Evolutionary conservation across 2,329 filamentous ascomycete genomes (phyloP), one percentile per base, ranked within the genome.

Genomic region (Fusarium beomiforme): DNA sequence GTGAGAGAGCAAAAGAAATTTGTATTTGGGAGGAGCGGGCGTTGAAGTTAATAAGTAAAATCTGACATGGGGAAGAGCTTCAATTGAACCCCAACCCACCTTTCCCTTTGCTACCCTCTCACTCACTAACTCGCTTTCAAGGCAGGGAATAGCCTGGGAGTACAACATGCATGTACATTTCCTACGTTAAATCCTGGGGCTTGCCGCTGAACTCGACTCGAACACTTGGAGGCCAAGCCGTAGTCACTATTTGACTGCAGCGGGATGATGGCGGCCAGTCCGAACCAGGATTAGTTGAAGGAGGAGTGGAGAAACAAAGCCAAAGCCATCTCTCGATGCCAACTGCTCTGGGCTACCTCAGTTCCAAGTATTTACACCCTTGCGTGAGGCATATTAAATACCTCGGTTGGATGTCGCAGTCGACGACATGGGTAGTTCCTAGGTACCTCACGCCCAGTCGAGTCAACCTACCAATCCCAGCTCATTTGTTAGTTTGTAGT

Each of bases 1-100:
- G 26, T 56, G 50, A 41, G 23, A 43, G 63, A 44, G 39, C 33
- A 53, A 39, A 37, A 42, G 16, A 31, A n/a, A 24, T 24, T 23
- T 46, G 23, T 17, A 42, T 19, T 23, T 37, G 43, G 39, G 34
- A 69, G 51, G 55, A 42, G 64, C 43, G 58, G 64, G 55, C 26
- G 36, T 62, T 54, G 69, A 68, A 66, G 69, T 56, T 72, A 69
- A 66, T 71, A 71, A 72, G 42, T 72, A 74, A 71, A 72, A 57
- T 64, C 53, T 44, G 56, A 64, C 59, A 59, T 54, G 59, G 46
- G 62, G 44, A 11, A 26, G 26, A 53, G 42, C 50, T 37, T 47
- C 58, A 24, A 63, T 62, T 46, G 50, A 65, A 65, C 63, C 63
- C 63, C 59, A 67, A 36, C 37, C 41, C 23, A 36, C 64, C 43